Base-by-base conservation (phyloP, 352 stramenopile genomes). In the Pythium brassicae region DNA sequence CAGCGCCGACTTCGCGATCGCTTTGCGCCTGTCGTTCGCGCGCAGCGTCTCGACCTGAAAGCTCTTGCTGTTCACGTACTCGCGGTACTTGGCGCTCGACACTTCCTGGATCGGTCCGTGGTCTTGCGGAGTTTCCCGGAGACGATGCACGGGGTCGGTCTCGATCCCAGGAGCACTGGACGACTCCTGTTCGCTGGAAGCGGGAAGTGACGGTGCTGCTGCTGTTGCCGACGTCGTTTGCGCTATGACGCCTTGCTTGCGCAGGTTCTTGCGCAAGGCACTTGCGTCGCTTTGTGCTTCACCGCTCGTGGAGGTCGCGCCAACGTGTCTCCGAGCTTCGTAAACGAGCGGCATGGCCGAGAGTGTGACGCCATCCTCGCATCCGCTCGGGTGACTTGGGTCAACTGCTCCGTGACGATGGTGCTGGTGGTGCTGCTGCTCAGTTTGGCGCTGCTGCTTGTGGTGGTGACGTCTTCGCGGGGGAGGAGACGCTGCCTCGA, bases 51-150 rank as follows among this genome's bases (percentile, higher is more conserved):
- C 63, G 27, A 67, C 53, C 27, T 67, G 53, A 14, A 53, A 56
- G 47, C 66, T 62, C 49, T 88, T 88, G 61, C 64, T 74, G 51
- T 64, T 57, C 39, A 77, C 58, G 60, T 85, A 88, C 51, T 62
- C 42, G 27, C 69, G 59, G 47, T 75, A 88, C 59, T 83, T 72
- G 15, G 40, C 35, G 22, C 57, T 61, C 2, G 69, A 70, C 6
- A 40, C 40, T 47, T 47, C n/a, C 10, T 47, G n/a, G 15, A 2
- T 4, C 23, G 20, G 10, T 5, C 9, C 17, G n/a, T 4, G 40
- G 6, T 45, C 40, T 14, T 26, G n/a, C 11, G 4, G 42, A 27
- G 2, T 10, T 47, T 22, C n/a, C 23, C n/a, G 17, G 9, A 2
- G 10, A 27, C 20, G n/a, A 14, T 47, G n/a, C 3, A 19, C 11